Conservation (phyloP, 202 grass and related monocot genomes). For the Panicum virgatum region DNA sequence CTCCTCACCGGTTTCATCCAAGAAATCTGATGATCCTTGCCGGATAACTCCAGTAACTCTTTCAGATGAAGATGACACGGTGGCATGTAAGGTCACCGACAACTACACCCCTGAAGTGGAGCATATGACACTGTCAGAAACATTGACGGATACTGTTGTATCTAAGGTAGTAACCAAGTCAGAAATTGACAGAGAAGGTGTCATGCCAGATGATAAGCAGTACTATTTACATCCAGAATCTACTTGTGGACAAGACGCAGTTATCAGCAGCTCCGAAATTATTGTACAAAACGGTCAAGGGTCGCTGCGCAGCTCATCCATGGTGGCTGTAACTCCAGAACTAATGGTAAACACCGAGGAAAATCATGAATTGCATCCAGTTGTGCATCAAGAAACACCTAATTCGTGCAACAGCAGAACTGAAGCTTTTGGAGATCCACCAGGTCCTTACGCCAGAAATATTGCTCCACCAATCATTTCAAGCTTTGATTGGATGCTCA, state of each 20-base stretch:
- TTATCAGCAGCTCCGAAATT: conserved; percentile 21
- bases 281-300: not conserved
- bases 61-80: conserved; percentile 10
- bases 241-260: conserved; percentile 15
- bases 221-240: conserved; percentile 19
- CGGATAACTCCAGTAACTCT: conserved; percentile 29
- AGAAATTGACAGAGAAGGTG: conserved; percentile 14
- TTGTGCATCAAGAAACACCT: conserved; percentile 6
- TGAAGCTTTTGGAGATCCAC: conserved; percentile 28
- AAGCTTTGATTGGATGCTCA: conserved; percentile 50
- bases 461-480: conserved; percentile 21
- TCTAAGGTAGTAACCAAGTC: conserved; percentile 6
- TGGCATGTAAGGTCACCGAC: not conserved
- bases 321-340: not conserved
- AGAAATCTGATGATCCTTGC: conserved; percentile 43
- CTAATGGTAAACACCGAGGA: conserved; percentile 1
- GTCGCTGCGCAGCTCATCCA: conserved; percentile 14
- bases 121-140: conserved; percentile 27
- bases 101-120: conserved; percentile 18
- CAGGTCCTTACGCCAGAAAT: conserved; percentile 31
- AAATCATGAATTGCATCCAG: conserved; percentile 15
- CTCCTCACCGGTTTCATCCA: conserved; percentile 40
- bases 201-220: conserved; percentile 34
- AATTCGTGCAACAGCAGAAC: conserved; percentile 2
- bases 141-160: conserved; percentile 7